Conservation (phyloP, 495 filamentous ascomycete genomes). For the Neurospora hispaniola region DNA sequence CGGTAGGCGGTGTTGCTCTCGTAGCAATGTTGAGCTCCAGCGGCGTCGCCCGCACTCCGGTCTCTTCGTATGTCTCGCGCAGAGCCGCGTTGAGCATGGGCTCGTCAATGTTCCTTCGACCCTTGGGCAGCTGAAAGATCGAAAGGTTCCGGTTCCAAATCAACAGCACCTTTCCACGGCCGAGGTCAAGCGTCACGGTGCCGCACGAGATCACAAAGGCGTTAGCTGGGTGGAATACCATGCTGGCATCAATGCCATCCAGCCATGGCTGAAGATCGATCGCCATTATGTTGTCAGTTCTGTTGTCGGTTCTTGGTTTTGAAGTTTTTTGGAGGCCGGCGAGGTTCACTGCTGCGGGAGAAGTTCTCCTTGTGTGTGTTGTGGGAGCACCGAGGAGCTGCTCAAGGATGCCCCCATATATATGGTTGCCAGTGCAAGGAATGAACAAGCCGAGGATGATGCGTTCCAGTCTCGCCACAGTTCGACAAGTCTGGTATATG, state of each 20-base stretch:
- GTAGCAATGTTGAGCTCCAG: slow-evolving; percentile 28
- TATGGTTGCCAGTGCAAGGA: background rate
- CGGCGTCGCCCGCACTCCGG: slow-evolving; percentile 27
- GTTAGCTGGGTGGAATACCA: slow-evolving; percentile 25
- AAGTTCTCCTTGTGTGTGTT: background rate
- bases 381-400: background rate
- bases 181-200: slow-evolving; percentile 32
- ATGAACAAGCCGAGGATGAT: background rate
- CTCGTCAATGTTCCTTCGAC: slow-evolving; percentile 36
- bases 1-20: slow-evolving; percentile 17
- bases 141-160: slow-evolving; percentile 33
- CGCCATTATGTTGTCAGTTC: background rate
- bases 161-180: slow-evolving; percentile 24
- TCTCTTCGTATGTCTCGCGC: slow-evolving; percentile 37
- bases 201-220: slow-evolving; percentile 34
- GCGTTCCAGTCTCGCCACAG: background rate
- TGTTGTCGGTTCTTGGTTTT: background rate
- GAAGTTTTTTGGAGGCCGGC: background rate
- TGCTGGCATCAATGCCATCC: slow-evolving; percentile 18
- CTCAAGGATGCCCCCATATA: background rate
- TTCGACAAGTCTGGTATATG: background rate
- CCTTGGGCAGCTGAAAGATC: slow-evolving; percentile 38
- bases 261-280: slow-evolving; percentile 6
- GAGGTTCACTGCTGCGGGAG: background rate
- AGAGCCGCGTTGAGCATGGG: slow-evolving; percentile 28